Evolutionary conservation across 139 green algal species (phyloP).

Genomic region (Picochlorum costavermella): DNA sequence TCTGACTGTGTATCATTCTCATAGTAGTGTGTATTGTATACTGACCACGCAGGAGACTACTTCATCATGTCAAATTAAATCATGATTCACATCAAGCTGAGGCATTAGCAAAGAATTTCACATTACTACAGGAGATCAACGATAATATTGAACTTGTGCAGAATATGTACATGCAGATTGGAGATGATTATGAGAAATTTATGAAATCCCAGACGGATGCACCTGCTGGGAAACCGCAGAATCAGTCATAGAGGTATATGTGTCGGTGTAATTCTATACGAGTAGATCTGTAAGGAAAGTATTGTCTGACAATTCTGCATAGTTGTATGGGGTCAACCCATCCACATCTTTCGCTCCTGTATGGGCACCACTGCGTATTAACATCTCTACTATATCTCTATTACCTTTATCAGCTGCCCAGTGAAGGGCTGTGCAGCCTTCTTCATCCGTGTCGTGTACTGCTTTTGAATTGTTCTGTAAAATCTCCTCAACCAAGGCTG

Average conservation of each 20-base stretch:
- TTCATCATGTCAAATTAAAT: constrained; percentile 52
- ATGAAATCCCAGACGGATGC: constrained; percentile 2
- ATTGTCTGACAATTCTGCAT: constrained; percentile 43
- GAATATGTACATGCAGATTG: constrained; percentile 6
- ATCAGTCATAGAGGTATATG: neutral
- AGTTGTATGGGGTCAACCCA: constrained; percentile 45
- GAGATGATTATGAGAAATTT: constrained; percentile 8
- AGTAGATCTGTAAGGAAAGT: too few relatives aligned
- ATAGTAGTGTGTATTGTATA: neutral
- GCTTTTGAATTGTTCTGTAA: neutral
- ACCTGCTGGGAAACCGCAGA: neutral
- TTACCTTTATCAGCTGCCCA: constrained; percentile 26
- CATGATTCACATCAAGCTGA: constrained; percentile 40
- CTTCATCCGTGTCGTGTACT: neutral
- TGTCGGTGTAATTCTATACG: too few relatives aligned
- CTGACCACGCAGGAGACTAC: constrained; percentile 32
- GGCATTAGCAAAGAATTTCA: constrained; percentile 40
- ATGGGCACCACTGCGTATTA: neutral
- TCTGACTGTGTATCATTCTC: too few relatives aligned
- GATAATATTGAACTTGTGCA: constrained; percentile 11
- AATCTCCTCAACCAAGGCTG: neutral
- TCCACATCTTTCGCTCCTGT: constrained; percentile 13
- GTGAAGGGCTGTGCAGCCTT: constrained; percentile 23
- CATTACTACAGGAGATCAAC: constrained; percentile 13
- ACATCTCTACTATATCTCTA: constrained; percentile 1